Evolutionary conservation across 768 basidiomycete genomes (phyloP).

Genomic region (Melanogaster broomeanus): DNA sequence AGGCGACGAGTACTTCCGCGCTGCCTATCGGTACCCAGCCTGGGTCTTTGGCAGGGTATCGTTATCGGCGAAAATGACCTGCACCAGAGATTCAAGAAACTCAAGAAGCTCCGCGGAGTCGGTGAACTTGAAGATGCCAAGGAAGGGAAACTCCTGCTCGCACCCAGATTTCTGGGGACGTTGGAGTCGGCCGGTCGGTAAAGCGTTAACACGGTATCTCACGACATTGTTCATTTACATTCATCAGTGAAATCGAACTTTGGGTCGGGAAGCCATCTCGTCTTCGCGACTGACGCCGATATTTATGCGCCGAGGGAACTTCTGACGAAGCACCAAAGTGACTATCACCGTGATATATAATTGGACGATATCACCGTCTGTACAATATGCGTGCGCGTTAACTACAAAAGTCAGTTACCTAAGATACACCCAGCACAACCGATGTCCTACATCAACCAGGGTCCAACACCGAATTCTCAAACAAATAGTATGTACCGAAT

Average conservation of each 20-base stretch:
- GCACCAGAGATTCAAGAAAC: slow-evolving; percentile 54
- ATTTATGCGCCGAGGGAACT: slow-evolving; percentile 54
- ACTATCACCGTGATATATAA: slow-evolving; percentile 68
- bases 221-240: slow-evolving; percentile 6
- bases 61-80: slow-evolving; percentile 77
- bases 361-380: neutral
- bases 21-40: slow-evolving; percentile 81
- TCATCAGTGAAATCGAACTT: slow-evolving; percentile 86
- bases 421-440: too few relatives aligned
- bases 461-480: too few relatives aligned
- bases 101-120: slow-evolving; percentile 59
- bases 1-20: slow-evolving; percentile 84
- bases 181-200: slow-evolving; percentile 91
- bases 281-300: slow-evolving; percentile 87
- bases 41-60: slow-evolving; percentile 91
- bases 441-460: too few relatives aligned
- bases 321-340: slow-evolving; percentile 57
- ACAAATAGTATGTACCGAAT: too few relatives aligned
- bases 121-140: slow-evolving; percentile 42
- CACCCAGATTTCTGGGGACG: slow-evolving; percentile 96
- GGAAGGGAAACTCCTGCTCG: slow-evolving; percentile 53
- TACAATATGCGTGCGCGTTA: neutral
- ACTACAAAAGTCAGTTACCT: too few relatives aligned
- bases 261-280: slow-evolving; percentile 97
- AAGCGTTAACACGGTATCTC: neutral